Percentiles rank a stretch among this genome's conserved stretches.
Evolutionary conservation across 1,139 yeast genomes (phyloP).

Genomic region (Wickerhamomyces sp.): DNA sequence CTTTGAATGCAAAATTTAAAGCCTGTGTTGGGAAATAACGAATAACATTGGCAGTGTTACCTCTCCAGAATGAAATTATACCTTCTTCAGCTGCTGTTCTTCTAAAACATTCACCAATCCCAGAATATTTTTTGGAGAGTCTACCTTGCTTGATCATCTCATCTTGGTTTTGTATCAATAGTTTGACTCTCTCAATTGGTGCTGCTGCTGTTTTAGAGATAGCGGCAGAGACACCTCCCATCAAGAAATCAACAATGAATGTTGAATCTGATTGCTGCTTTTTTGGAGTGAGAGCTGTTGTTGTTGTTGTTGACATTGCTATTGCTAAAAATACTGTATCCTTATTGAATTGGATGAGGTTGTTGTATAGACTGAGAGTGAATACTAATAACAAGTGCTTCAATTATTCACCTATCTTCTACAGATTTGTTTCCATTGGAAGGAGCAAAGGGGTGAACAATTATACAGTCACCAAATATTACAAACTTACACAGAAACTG

Average conservation of each 20-base stretch:
- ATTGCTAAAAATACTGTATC: no score
- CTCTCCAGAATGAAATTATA: constrained; percentile 71
- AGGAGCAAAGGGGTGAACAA: no score
- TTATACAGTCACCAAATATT: no score
- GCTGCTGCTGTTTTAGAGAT: constrained; percentile 82
- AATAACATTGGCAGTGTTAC: constrained; percentile 79
- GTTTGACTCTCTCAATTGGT: constrained; percentile 79
- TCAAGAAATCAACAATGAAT: constrained; percentile 55
- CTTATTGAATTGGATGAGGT: no score
- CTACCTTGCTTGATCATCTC: constrained; percentile 82
- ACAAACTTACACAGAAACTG: no score
- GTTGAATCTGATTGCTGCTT: constrained; percentile 11
- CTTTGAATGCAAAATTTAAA: constrained; percentile 80
- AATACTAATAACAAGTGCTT: no score
- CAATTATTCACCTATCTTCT: no score
- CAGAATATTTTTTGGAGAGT: constrained; percentile 59
- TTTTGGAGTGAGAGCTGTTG: not conserved
- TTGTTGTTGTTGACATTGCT: not conserved
- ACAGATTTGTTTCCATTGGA: no score
- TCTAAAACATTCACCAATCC: constrained; percentile 67
- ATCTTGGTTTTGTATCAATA: constrained; percentile 76
- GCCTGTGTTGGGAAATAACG: constrained; percentile 87
- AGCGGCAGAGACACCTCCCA: constrained; percentile 87
- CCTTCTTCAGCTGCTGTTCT: constrained; percentile 74
- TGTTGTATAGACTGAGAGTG: no score